Evolutionary conservation across 768 basidiomycete genomes (phyloP).

Genomic region (Auriculariales sp.): DNA sequence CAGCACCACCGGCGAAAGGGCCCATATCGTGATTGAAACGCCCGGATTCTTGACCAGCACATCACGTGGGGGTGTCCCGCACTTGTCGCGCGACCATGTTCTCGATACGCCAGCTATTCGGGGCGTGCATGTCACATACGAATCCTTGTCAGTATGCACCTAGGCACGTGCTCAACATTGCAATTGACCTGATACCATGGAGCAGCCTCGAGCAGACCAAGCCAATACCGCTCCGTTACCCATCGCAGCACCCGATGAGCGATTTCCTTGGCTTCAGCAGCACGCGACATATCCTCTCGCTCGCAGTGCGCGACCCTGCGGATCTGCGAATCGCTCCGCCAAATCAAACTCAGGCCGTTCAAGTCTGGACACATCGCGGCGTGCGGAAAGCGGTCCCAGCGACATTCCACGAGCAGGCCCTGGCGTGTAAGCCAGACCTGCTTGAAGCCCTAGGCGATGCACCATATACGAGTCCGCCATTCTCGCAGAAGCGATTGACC

Average conservation of each 20-base stretch:
- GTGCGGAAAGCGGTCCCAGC: constrained; percentile 43
- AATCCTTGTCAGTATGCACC: constrained; percentile 47
- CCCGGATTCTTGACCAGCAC: constrained; percentile 49
- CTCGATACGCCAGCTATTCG: constrained; percentile 30
- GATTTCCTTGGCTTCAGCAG: constrained; percentile 43
- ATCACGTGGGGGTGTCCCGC: constrained; percentile 60
- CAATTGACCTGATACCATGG: no score
- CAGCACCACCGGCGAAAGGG: no score
- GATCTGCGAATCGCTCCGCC: constrained; percentile 57
- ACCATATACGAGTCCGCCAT: constrained; percentile 46
- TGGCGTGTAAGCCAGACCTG: constrained; percentile 48
- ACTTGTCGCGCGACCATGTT: constrained; percentile 53
- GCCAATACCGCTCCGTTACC: constrained; percentile 48
- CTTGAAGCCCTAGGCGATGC: constrained; percentile 58
- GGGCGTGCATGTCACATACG: constrained; percentile 63
- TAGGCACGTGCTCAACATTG: background rate
- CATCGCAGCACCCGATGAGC: constrained; percentile 42
- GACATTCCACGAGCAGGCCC: constrained; percentile 25
- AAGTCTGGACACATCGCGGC: constrained; percentile 48
- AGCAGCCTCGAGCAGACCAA: constrained; percentile 51
- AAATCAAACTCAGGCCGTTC: constrained; percentile 45
- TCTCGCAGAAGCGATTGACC: constrained; percentile 64
- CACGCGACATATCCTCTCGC: constrained; percentile 33
- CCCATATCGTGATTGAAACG: constrained; percentile 30
- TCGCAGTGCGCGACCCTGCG: constrained; percentile 51